Conservation (phyloP, 2,329 filamentous ascomycete species). For the Arthroderma uncinatum region DNA sequence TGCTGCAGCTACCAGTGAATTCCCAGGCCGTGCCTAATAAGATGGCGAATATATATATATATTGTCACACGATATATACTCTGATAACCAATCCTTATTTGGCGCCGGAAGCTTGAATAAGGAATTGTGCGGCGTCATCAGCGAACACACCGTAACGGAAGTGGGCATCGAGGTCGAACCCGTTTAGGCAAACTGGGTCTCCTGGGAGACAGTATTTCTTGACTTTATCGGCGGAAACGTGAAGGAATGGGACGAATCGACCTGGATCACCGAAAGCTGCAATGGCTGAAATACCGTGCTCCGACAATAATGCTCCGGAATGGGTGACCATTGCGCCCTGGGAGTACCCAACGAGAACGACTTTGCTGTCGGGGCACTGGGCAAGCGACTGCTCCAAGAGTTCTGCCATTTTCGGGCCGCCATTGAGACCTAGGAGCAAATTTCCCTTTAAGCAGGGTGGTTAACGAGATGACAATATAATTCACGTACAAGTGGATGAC, state of each 20-base stretch:
- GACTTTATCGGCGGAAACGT: conserved; percentile 33
- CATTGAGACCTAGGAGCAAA: conserved; percentile 20
- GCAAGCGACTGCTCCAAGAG: conserved; percentile 22
- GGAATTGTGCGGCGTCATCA: conserved; percentile 29
- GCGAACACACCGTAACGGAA: conserved; percentile 31
- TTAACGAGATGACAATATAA: conserved; percentile 7
- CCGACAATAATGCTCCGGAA: conserved; percentile 18
- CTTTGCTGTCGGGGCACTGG: conserved; percentile 27
- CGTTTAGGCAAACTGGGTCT: conserved; percentile 43
- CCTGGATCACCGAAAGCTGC: conserved; percentile 40
- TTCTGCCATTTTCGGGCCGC: conserved; percentile 23
- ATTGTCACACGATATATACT: not conserved
- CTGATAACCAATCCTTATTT: not conserved
- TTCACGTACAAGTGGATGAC: not conserved
- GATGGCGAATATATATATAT: not conserved
- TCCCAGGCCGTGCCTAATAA: not conserved
- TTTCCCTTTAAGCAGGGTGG: conserved; percentile 24
- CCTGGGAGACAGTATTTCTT: conserved; percentile 41
- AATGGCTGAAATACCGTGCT: conserved; percentile 29
- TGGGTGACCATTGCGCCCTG: conserved; percentile 29
- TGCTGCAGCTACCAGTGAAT: too few relatives aligned
- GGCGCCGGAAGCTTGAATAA: conserved; percentile 20
- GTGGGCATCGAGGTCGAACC: conserved; percentile 34
- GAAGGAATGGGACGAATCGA: conserved; percentile 28
- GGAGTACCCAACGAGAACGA: conserved; percentile 27